Percentiles rank a stretch among this genome's conserved stretches.
Conservation (phyloP, 2,329 filamentous ascomycete genomes). For the Aspergillus quadricinctus region DNA sequence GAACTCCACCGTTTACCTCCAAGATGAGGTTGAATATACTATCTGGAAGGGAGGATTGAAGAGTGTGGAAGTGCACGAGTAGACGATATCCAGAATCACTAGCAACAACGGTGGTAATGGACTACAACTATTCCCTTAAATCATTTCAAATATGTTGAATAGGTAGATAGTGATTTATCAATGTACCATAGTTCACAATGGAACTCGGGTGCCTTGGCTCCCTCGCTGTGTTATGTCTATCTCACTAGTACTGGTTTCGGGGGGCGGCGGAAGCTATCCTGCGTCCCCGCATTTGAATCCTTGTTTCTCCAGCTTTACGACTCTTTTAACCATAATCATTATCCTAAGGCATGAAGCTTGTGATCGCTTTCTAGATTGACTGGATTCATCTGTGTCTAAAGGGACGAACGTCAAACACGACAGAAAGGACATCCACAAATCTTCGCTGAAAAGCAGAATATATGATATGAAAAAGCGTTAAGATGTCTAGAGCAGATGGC, state of each 20-base stretch:
- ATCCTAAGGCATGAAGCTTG: background rate
- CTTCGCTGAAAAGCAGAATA: background rate
- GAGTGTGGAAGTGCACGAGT: constrained; percentile 5
- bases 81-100: background rate
- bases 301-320: background rate
- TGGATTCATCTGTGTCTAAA: background rate
- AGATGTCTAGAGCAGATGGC: background rate
- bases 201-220: background rate
- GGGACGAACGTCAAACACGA: background rate
- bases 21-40: constrained; percentile 61
- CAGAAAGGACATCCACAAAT: background rate
- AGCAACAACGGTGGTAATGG: background rate
- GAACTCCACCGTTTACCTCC: background rate
- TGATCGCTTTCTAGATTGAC: background rate
- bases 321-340: background rate
- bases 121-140: too few species aligned
- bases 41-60: constrained; percentile 62
- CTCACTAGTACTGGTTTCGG: background rate
- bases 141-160: background rate
- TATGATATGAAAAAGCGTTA: background rate
- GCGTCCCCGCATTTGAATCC: background rate
- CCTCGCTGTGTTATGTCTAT: too few species aligned
- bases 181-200: background rate
- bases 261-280: background rate
- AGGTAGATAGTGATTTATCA: too few species aligned